Base-by-base conservation (phyloP, 441 rosid genomes). In the Populus tomentosa region DNA sequence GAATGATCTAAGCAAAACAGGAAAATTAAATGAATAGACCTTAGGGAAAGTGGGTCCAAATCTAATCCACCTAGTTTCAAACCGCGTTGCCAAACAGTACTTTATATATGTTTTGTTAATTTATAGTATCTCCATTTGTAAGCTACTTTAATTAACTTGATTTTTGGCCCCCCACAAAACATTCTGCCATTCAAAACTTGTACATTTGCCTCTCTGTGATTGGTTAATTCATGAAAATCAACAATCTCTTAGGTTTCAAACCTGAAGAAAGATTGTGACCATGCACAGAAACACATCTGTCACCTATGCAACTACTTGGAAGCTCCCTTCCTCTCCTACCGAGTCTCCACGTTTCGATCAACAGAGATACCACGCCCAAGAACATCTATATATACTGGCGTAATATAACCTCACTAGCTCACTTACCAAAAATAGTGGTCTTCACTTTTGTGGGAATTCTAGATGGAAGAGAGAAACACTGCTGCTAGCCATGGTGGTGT, bases 401-500 rank as follows among this genome's bases (percentile, higher is more conserved):
- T 35, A 35, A 35, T 35, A 35, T 30, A 35, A 35, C 38, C 38
- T 35, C 38, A 35, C 38, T 30, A 35, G 8, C 38, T 35, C 38
- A 35, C 38, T 30, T 30, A 14, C 56, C 56, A 46, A 14, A 46
- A 46, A 46, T 38, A 38, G 9, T 38, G 42, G 2, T 38, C 42
- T 38, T 38, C 42, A 38, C 42, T 38, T 18, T 6, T 26, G 33
- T 24, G 46, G 18, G 6, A 10, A 30, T 14, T 3, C 23, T 63
- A 64, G 21, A 67, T 64, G 40, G 30, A 74, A 23, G 71, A 65
- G 56, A 70, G 63, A 50, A 32, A 64, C 0, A 33, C 11, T 38
- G 28, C 28, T 26, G 61, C n/a, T 10, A 7, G 69, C 46, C 74
- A 73, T 18, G 82, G 83, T 3, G 90, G 90, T 13, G 78, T 76